Evolutionary conservation across 1,139 yeast species (phyloP), one percentile per base, ranked within the genome.

Genomic region (Hanseniaspora uvarum): DNA sequence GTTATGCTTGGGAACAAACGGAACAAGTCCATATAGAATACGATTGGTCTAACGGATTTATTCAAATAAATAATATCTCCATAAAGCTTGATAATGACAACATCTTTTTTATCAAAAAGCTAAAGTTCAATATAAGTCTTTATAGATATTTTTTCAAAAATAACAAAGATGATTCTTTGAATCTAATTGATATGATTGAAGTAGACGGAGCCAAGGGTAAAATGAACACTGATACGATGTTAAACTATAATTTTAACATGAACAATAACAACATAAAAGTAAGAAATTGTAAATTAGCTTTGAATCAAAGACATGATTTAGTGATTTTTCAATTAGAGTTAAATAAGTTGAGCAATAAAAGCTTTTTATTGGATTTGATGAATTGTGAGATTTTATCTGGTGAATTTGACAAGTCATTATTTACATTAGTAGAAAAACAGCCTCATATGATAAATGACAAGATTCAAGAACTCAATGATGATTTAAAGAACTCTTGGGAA

Each of bases 371-470:
- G 55, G 92, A 83, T 65, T 74, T 83, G 56, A 76, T 84, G 68
- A 80, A 80, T 63, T 86, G 88, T 16, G 74, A 74, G 56, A 79
- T 81, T 54, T 81, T 82, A 30, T 79, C 83, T 18, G 94, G 94
- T 0, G 78, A 88, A 0, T 72, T 83, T 14, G 83, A 83, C 61
- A 83, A 83, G 56, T 79, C 92, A 0, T 72, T 84, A 70, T 83
- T 83, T 67, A 82, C 87, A 1, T 75, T 84, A 23, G 92, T 83
- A 61, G 82, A 82, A 59, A 70, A 79, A 57, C 80, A 77, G 58
- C 73, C 74, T 56, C 71, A 71, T 55, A 61, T 70, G 54, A 74
- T 76, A 0, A 72, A 72, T 57, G 62, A 68, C 19, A 62, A 63
- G 69, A 68, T 49, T 62, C 69, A 26, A 68, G 68, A 50, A 18